These are phyloP conservation scores for Trichomonascus vanleenenianus DNA, from an alignment of 805 yeast species.

Conservation along the genomic window DNA sequence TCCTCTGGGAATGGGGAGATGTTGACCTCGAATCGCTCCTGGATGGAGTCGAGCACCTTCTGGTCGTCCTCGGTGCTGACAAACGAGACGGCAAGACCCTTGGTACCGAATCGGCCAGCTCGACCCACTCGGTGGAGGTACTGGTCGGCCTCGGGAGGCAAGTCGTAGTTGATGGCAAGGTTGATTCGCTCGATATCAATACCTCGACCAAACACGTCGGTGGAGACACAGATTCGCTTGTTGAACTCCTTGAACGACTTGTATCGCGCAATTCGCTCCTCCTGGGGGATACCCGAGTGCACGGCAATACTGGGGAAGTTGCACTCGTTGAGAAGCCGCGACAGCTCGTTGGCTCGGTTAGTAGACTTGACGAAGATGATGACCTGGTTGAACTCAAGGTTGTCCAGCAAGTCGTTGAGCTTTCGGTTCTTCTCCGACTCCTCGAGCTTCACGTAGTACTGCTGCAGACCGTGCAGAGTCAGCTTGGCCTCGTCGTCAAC, in stretches of 20 bases:
- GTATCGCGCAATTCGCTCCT: conserved; percentile 95
- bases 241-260: conserved; percentile 95
- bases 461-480: conserved; percentile 97
- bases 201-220: conserved; percentile 99
- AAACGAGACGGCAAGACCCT: conserved; percentile 92
- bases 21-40: conserved; percentile 95
- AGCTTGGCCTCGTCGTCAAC: conserved; percentile 97
- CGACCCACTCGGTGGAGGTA: conserved; percentile 99
- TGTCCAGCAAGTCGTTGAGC: conserved; percentile 85
- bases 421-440: conserved; percentile 92
- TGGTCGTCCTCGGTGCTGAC: conserved; percentile 82
- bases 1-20: conserved; percentile 93
- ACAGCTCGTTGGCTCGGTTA: conserved; percentile 84
- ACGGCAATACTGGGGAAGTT: conserved; percentile 97
- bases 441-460: conserved; percentile 80
- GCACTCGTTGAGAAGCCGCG: conserved; percentile 79
- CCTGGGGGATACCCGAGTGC: conserved; percentile 92
- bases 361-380: conserved; percentile 92
- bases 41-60: conserved; percentile 84
- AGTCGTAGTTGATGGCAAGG: conserved; percentile 94
- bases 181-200: conserved; percentile 98
- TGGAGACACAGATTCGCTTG: conserved; percentile 96
- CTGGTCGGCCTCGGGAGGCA: conserved; percentile 95
- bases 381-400: conserved; percentile 95
- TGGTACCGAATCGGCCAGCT: conserved; percentile 99